These are phyloP conservation scores for Aspergillus tamarii DNA, from an alignment of 2,329 filamentous ascomycete genomes.

Conservation along the genomic window DNA sequence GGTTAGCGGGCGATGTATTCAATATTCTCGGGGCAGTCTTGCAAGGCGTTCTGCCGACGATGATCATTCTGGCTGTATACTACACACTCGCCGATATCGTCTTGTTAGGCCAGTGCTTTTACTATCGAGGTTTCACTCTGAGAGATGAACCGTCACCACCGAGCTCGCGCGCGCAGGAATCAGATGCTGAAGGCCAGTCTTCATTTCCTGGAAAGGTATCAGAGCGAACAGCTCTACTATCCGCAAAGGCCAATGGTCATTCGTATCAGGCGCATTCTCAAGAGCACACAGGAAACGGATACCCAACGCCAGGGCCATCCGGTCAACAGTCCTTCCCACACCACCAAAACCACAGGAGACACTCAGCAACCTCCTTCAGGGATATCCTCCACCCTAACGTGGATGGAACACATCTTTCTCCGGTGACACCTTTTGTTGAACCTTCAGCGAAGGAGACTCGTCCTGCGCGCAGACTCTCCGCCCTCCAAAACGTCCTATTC, in stretches of 20 bases:
- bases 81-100: conserved; percentile 93
- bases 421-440: conserved; percentile 77
- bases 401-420: conserved; percentile 71
- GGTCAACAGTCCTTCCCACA: conserved; percentile 11
- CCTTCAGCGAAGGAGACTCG: conserved; percentile 39
- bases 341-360: conserved; percentile 24
- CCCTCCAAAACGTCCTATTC: conserved; percentile 61
- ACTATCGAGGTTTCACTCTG: conserved; percentile 78
- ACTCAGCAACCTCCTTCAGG: conserved; percentile 42
- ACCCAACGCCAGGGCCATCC: conserved; percentile 17
- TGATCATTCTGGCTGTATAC: conserved; percentile 93
- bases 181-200: conserved; percentile 20
- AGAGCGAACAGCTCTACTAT: conserved; percentile 36
- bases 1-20: conserved; percentile 93
- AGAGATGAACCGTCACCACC: conserved; percentile 33
- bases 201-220: conserved; percentile 25
- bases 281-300: conserved; percentile 8
- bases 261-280: conserved; percentile 14
- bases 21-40: conserved; percentile 92
- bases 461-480: conserved; percentile 35
- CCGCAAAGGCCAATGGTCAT: conserved; percentile 23
- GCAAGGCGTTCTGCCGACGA: conserved; percentile 90
- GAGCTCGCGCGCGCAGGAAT: conserved; percentile 17
- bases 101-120: conserved; percentile 86
- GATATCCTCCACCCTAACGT: conserved; percentile 58